Percentiles rank a stretch among this genome's conserved stretches.
phyloP scores from a whole-genome alignment of 345 rosid genomes.

The Populus tremula region DNA sequence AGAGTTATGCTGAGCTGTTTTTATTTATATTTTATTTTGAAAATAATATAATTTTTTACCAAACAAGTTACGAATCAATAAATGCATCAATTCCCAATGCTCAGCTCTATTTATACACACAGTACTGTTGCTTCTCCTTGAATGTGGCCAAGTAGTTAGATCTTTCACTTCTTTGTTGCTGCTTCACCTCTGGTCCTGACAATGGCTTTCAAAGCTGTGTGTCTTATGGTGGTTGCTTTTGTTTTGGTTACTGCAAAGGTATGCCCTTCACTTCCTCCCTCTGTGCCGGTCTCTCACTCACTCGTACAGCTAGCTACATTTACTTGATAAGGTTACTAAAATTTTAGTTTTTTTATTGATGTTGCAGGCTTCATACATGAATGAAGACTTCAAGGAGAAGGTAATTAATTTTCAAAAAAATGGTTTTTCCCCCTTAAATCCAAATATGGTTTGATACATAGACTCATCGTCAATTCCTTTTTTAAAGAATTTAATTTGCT shows the following conservation, averaged over 20 bases:
- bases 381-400: slow-evolving; percentile 23
- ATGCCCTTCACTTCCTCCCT: slow-evolving; percentile 4
- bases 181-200: neutral
- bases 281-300: neutral
- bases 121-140: neutral
- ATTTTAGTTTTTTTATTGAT: neutral
- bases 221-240: slow-evolving; percentile 30
- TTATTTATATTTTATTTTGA: too few relatives aligned
- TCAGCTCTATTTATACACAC: slow-evolving; percentile 11
- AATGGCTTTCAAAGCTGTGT: slow-evolving; percentile 38
- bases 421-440: too few relatives aligned
- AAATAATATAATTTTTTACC: too few relatives aligned
- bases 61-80: too few relatives aligned
- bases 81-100: neutral
- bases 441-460: too few relatives aligned
- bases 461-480: too few relatives aligned
- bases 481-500: too few relatives aligned
- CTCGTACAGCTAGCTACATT: neutral
- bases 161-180: neutral
- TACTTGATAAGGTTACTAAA: neutral
- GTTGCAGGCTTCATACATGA: slow-evolving; percentile 29
- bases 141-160: neutral
- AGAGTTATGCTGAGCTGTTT: too few relatives aligned
- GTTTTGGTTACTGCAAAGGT: slow-evolving; percentile 35
- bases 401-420: slow-evolving; percentile 2